Conservation (phyloP, 371 early-diverging fungal genomes). For the Mucor indicus region DNA sequence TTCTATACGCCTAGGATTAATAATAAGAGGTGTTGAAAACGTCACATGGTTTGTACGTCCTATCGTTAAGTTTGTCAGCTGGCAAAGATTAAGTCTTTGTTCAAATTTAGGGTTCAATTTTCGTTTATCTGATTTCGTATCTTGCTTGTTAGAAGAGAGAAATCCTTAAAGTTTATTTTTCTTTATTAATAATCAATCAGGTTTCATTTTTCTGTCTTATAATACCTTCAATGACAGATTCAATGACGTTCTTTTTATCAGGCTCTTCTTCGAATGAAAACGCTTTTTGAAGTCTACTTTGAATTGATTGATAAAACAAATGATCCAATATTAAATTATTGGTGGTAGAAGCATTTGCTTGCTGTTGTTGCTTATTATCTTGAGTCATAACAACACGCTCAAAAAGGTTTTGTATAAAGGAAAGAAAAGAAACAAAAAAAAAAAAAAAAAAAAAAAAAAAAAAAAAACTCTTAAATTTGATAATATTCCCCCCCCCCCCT, state of each 20-base stretch:
- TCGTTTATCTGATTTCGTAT: constrained; percentile 38
- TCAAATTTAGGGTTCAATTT: constrained; percentile 56
- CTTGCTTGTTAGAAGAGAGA: constrained; percentile 43
- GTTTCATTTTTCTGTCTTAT: too few species aligned
- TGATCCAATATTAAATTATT: constrained; percentile 61
- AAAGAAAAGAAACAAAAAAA: neutral
- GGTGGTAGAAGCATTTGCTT: constrained; percentile 24
- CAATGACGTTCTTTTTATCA: constrained; percentile 41
- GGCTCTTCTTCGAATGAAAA: constrained; percentile 21
- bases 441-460: constrained; percentile 4
- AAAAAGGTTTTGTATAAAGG: neutral
- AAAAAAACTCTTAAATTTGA: too few species aligned
- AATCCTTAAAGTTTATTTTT: constrained; percentile 8
- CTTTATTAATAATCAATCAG: neutral
- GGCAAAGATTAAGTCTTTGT: constrained; percentile 58
- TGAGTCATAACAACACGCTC: too few species aligned
- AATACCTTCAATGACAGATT: constrained; percentile 46
- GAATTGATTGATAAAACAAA: constrained; percentile 56
- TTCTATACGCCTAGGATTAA: constrained; percentile 20
- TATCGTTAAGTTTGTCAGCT: constrained; percentile 58
- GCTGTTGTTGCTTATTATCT: constrained; percentile 3
- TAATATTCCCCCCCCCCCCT: too few species aligned
- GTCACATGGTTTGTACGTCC: constrained; percentile 53
- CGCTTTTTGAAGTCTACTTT: constrained; percentile 36
- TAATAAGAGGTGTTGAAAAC: constrained; percentile 27